These are phyloP conservation scores for Suillus cothurnatus DNA, from an alignment of 768 basidiomycete species.

Conservation along the genomic window DNA sequence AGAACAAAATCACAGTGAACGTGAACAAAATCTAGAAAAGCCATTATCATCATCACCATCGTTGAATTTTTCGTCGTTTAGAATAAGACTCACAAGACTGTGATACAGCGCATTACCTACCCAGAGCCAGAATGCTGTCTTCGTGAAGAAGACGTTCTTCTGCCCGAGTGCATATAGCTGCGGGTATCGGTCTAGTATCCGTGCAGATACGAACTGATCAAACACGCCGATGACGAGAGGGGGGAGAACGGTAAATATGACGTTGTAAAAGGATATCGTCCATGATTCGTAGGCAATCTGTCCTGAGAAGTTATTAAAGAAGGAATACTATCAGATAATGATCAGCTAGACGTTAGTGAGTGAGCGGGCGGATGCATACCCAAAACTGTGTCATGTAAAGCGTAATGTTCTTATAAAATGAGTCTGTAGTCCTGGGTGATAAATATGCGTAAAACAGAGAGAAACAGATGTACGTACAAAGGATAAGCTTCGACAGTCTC, in stretches of 20 bases:
- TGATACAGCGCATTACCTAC: slow-evolving; percentile 87
- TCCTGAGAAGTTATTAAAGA: slow-evolving; percentile 99
- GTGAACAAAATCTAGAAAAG: slow-evolving; percentile 72
- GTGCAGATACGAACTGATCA: slow-evolving; percentile 97
- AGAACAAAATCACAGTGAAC: slow-evolving; percentile 89
- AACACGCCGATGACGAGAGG: slow-evolving; percentile 98
- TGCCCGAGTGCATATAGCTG: slow-evolving; percentile 96
- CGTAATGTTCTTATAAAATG: slow-evolving; percentile 99
- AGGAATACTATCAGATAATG: slow-evolving; percentile 74
- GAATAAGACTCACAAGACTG: slow-evolving; percentile 62
- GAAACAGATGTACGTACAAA: slow-evolving; percentile 62
- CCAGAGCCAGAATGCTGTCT: slow-evolving; percentile 92
- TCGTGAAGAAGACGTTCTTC: slow-evolving; percentile 90
- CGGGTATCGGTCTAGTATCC: slow-evolving; percentile 95
- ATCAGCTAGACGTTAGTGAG: slow-evolving; percentile 7
- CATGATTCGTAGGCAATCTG: slow-evolving; percentile 99
- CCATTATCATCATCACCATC: not conserved
- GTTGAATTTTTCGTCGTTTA: not conserved
- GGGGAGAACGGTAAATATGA: slow-evolving; percentile 93
- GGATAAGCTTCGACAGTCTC: slow-evolving; percentile 89
- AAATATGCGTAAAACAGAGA: not conserved
- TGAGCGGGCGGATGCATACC: slow-evolving; percentile 49
- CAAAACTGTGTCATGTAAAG: slow-evolving; percentile 99
- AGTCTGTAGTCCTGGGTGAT: slow-evolving; percentile 53
- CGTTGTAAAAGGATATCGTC: slow-evolving; percentile 97